Evolutionary conservation across 768 basidiomycete species (phyloP), one percentile per base, ranked within the genome.

Genomic region (Auricularia cornea): DNA sequence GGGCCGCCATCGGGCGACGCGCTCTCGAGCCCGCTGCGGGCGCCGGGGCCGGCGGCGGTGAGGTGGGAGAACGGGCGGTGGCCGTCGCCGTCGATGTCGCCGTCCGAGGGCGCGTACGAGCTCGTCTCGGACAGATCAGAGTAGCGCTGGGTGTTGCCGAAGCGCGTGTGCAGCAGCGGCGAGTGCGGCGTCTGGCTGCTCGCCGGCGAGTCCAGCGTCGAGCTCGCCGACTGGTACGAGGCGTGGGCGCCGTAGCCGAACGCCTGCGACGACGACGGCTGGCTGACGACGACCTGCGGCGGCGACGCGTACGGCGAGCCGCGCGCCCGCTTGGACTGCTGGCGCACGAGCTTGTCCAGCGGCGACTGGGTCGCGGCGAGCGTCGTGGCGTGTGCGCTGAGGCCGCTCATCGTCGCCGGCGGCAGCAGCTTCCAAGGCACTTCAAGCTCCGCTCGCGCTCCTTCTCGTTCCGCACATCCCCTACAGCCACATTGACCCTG

Each of bases 111-210:
- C 23, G 69, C 70, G 59, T 60, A 20, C 23, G 26, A 30, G 31
- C 10, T 35, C 31, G 23, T 35, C 23, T 32, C 33, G n/a, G 10
- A 10, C 31, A 35, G 30, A n/a, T 60, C 32, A 5, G 31, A 33
- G 30, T 60, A 60, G 14, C 33, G 38, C 59, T 79, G 40, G 74
- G 72, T 3, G 76, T 73, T 31, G 81, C 69, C 28, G 69, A 84
- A 84, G 60, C 73, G 72, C 14, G 81, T 76, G 66, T 84, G 83
- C 44, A 84, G 67, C 33, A 84, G 66, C 44, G 83, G 83, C 8
- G 79, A 83, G 5, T 73, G 71, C 0, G 78, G 82, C 26, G 71
- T 66, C 44, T 23, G 65, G 32, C 54, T 44, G 33, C 61, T 52
- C 4, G 57, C 35, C n/a, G 38, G 23, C 33, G 60, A 57, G 44